These are phyloP conservation scores for Zalerion maritima DNA, from an alignment of 495 filamentous ascomycete genomes.

Conservation along the genomic window DNA sequence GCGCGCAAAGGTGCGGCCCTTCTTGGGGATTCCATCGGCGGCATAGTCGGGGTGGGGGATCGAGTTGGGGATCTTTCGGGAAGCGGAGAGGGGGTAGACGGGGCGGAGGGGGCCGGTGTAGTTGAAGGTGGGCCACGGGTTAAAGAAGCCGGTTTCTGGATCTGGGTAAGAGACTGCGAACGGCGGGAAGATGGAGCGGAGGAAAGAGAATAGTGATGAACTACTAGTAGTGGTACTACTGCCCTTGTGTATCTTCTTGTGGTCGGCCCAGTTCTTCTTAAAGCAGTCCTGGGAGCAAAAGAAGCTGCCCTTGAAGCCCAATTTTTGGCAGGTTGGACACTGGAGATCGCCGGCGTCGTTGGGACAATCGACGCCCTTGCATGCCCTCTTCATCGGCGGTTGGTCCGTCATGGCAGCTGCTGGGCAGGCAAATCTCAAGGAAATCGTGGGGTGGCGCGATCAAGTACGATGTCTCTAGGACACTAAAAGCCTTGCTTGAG, in stretches of 20 bases:
- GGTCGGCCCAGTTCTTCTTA: constrained; percentile 95
- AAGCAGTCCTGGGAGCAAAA: constrained; percentile 99
- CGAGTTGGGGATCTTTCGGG: constrained; percentile 56
- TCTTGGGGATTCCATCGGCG: constrained; percentile 65
- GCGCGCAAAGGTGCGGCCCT: constrained; percentile 52
- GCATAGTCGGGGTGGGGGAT: constrained; percentile 81
- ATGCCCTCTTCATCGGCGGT: constrained; percentile 48
- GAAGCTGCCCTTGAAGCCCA: constrained; percentile 72
- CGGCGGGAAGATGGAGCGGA: constrained; percentile 51
- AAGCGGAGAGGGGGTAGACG: constrained; percentile 74
- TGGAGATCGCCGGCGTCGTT: constrained; percentile 76
- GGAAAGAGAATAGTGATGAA: constrained; percentile 31
- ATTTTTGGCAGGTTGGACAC: constrained; percentile 86
- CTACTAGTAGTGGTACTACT: constrained; percentile 46
- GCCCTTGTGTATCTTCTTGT: constrained; percentile 78
- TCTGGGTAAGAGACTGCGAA: constrained; percentile 74
- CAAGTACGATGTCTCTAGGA: no score
- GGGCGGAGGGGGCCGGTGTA: constrained; percentile 74
- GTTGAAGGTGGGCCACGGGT: constrained; percentile 77
- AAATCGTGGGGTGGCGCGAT: no score
- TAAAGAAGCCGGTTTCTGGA: constrained; percentile 75
- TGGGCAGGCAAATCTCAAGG: no score
- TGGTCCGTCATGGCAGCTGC: constrained; percentile 27
- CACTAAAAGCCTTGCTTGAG: no score
- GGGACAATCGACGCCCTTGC: constrained; percentile 62